Evolutionary conservation across 164 flowering plant genomes (phyloP), one percentile per base, ranked within the genome.

Genomic region (Annona squamosa): DNA sequence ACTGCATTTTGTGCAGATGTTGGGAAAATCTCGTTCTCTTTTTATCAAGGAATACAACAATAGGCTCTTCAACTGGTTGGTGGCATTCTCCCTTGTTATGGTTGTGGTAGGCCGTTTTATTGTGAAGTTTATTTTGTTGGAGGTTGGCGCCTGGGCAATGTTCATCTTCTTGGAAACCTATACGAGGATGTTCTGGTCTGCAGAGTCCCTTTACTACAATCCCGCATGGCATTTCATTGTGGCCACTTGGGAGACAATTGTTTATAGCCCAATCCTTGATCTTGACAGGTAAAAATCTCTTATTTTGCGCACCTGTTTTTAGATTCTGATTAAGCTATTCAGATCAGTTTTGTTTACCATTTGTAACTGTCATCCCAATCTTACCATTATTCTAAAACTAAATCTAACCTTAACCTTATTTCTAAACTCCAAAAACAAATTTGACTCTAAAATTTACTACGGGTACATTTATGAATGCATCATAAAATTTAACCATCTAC

Each of bases 31-130:
- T 44, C 84, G 84, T 47, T 81, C 97, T 77, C 73, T 85, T 64
- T 96, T 96, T 75, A 96, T 96, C 37, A 93, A 90, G 83, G 99
- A 96, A 68, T 96, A 96, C 78, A 96, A 96, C 72, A 89, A 92
- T 70, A 88, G 97, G 80, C 97, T 96, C 26, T 96, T 90, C 84
- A 96, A 96, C 82, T 93, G 99, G 99, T 80, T 96, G 91, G 99
- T 96, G 82, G 93, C 86, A 2, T 96, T 93, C 86, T 88, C 99
- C 47, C 97, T 96, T 67, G 89, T 90, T 72, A 90, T 96, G 99
- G 99, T 96, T 65, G 92, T 96, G 63, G 87, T 93, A 63, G 99
- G 99, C 37, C 87, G 99, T 68, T 96, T 96, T 74, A 76, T 96
- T 70, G 81, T 93, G 46, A 96, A 93, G 83, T 81, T 72, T 48